Evolutionary conservation across 257 asterid genomes (phyloP).

Genomic region (Solanum acaule): DNA sequence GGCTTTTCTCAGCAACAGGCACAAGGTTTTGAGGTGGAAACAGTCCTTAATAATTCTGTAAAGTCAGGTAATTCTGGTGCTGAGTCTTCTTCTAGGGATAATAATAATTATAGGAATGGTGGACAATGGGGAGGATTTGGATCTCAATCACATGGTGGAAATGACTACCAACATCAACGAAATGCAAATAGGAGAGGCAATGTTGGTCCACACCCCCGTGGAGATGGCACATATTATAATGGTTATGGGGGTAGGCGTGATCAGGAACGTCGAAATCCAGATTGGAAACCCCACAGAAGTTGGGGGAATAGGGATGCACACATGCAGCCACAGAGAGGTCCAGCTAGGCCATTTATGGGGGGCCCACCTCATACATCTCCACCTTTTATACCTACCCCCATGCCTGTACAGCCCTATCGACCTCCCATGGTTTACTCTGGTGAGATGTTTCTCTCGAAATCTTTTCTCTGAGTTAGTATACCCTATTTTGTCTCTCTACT

Average conservation of each 20-base stretch:
- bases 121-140: slow-evolving; percentile 45
- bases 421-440: slow-evolving; percentile 52
- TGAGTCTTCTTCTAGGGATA: slow-evolving; percentile 36
- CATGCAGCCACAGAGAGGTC: slow-evolving; percentile 36
- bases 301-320: slow-evolving; percentile 50
- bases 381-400: slow-evolving; percentile 30
- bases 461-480: not conserved
- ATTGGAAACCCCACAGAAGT: slow-evolving; percentile 38
- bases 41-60: slow-evolving; percentile 12
- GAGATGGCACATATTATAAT: slow-evolving; percentile 45
- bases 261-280: slow-evolving; percentile 49
- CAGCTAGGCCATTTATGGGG: slow-evolving; percentile 46
- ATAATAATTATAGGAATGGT: slow-evolving; percentile 27
- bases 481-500: not conserved
- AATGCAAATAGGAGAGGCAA: slow-evolving; percentile 45
- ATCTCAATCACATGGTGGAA: slow-evolving; percentile 32
- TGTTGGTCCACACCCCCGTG: slow-evolving; percentile 49
- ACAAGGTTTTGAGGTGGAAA: slow-evolving; percentile 25
- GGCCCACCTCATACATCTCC: slow-evolving; percentile 30
- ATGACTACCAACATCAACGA: slow-evolving; percentile 46
- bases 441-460: slow-evolving; percentile 18
- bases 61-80: slow-evolving; percentile 20
- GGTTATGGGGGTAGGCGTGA: slow-evolving; percentile 57
- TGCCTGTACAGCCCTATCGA: slow-evolving; percentile 32
- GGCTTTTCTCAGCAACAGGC: slow-evolving; percentile 27